Conservation (phyloP, 345 rosid genomes). For the Corchorus olitorius region DNA sequence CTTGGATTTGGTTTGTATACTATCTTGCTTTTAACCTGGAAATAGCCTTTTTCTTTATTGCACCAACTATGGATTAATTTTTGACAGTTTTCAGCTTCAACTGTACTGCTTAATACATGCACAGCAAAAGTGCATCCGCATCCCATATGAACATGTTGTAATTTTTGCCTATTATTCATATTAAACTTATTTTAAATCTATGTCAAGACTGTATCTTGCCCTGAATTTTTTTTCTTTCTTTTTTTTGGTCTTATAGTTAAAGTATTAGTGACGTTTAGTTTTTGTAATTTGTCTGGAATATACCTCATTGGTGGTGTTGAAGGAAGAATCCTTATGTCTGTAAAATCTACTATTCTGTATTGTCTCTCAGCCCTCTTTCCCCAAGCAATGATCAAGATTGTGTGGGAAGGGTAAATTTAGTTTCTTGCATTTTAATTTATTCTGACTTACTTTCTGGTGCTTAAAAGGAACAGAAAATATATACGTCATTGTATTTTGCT, state of each 20-base stretch:
- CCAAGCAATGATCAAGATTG: not conserved
- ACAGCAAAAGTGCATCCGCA: not conserved
- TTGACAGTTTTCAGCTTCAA: not conserved
- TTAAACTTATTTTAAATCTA: not conserved
- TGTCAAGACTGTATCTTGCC: not conserved
- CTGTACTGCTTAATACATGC: not conserved
- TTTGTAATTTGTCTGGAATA: not conserved
- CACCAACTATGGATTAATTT: not conserved
- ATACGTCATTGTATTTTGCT: not conserved
- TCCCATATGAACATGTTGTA: not conserved
- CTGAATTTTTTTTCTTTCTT: not conserved
- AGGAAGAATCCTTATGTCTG: not conserved
- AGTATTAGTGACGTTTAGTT: no score
- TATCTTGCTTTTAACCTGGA: slow-evolving; percentile 9
- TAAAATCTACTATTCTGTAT: not conserved
- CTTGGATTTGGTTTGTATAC: slow-evolving; percentile 61
- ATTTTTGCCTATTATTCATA: not conserved
- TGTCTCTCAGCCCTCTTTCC: not conserved
- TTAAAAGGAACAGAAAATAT: not conserved
- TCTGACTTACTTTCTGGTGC: not conserved
- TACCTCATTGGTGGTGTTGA: not conserved
- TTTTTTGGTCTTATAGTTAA: not conserved
- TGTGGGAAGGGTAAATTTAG: not conserved
- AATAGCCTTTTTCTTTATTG: not conserved
- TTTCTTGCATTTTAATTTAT: slow-evolving; percentile 9